Base-by-base conservation (phyloP, 148 eudicot species). In the Chenopodium formosanum region DNA sequence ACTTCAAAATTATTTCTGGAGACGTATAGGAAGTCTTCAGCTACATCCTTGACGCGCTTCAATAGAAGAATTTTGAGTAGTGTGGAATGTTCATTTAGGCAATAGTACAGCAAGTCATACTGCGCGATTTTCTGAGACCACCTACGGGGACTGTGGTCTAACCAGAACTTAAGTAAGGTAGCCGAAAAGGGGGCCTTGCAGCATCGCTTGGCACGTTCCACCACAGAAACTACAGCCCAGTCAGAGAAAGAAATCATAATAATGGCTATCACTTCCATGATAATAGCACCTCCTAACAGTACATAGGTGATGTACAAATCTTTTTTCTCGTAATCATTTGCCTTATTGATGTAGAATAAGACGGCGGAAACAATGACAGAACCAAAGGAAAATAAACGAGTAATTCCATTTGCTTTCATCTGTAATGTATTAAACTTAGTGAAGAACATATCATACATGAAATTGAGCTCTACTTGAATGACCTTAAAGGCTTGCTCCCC, bases 71-170 rank as follows among this genome's bases (percentile, higher is more conserved):
- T 4, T 3, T 23, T 47, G 19, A 76, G 20, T 0, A 76, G 68
- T 34, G 13, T 64, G 25, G 58, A 70, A 11, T 64, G 81, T 13
- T 70, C 68, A 69, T 69, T 34, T 46, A 79, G 67, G 81, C 81
- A 79, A 56, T 69, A 70, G 67, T 69, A 31, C 4, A 79, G 67
- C 50, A 79, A 79, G 16, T 79, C 75, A 56, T 79, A 79, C n/a
- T 79, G 81, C 16, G 81, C 53, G 0, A 79, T 56, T 31, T 50
- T 27, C 22, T 79, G 22, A 4, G 81, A 79, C 81, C 75, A 79
- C n/a, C 81, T 70, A 27, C 44, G 80, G 16, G 80, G 80, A 9
- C 58, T 40, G 40, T 27, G 60, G 5, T 19, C 44, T 32, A 80
- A 80, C 80, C 80, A 78, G 32, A 31, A 67, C 9, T 31, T 17